Percentiles rank a stretch among this genome's conserved stretches.
These are phyloP conservation scores for Hypoxylon sp. DNA, from an alignment of 2,329 filamentous ascomycete species.

Conservation along the genomic window DNA sequence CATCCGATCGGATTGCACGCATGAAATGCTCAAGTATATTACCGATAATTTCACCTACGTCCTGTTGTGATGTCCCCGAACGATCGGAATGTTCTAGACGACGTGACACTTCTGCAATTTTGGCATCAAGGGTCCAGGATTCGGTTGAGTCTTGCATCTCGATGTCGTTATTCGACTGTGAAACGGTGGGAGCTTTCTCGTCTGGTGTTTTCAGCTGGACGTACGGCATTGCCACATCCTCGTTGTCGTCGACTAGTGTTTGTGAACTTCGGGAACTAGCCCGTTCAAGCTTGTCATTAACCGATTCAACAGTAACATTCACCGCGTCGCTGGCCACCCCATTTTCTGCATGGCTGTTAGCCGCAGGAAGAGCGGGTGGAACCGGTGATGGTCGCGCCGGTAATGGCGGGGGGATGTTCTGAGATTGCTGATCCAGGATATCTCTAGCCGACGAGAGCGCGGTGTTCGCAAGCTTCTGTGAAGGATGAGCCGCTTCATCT, in stretches of 20 bases:
- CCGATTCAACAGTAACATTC: slow-evolving; percentile 53
- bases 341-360: slow-evolving; percentile 46
- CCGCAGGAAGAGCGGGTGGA: slow-evolving; percentile 52
- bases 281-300: slow-evolving; percentile 57
- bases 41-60: slow-evolving; percentile 95
- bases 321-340: slow-evolving; percentile 51
- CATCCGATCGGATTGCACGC: slow-evolving; percentile 83
- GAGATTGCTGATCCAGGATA: slow-evolving; percentile 47
- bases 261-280: slow-evolving; percentile 66
- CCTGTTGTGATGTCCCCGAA: slow-evolving; percentile 81
- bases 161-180: slow-evolving; percentile 47
- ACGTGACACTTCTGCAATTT: slow-evolving; percentile 57
- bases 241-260: slow-evolving; percentile 64
- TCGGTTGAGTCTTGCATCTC: slow-evolving; percentile 48
- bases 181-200: slow-evolving; percentile 20
- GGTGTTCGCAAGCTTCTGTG: slow-evolving; percentile 82
- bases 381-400: slow-evolving; percentile 64
- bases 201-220: slow-evolving; percentile 51
- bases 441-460: slow-evolving; percentile 74
- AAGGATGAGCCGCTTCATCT: slow-evolving; percentile 75
- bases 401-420: slow-evolving; percentile 62
- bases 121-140: slow-evolving; percentile 60
- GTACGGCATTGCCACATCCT: slow-evolving; percentile 57
- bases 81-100: slow-evolving; percentile 63
- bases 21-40: slow-evolving; percentile 93